Percentiles rank a stretch among this genome's conserved stretches.
phyloP scores from a whole-genome alignment of 2,329 filamentous ascomycete genomes.

The Coniella vitis region DNA sequence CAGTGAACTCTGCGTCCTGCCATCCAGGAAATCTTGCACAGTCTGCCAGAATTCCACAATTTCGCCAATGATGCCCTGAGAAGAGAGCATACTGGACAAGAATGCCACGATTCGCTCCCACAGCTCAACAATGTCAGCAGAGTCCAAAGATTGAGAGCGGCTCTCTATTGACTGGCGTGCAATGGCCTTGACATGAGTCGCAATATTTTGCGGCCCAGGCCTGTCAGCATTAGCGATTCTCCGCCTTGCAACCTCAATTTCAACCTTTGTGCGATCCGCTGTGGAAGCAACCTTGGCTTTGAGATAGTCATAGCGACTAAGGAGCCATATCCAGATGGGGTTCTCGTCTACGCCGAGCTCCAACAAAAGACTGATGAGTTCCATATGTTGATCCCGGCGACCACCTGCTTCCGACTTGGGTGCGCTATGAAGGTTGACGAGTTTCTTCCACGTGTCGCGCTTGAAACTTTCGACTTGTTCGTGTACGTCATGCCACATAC shows the following conservation, averaged over 20 bases:
- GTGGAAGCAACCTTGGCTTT: conserved; percentile 76
- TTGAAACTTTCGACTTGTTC: conserved; percentile 83
- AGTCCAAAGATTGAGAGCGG: conserved; percentile 62
- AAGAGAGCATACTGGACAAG: conserved; percentile 65
- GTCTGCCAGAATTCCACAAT: conserved; percentile 92
- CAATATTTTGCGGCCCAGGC: conserved; percentile 61
- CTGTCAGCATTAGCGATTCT: conserved; percentile 69
- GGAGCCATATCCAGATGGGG: conserved; percentile 92
- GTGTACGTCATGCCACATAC: conserved; percentile 94
- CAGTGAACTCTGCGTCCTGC: conserved; percentile 71
- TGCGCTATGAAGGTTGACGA: conserved; percentile 61
- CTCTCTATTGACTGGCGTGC: conserved; percentile 59
- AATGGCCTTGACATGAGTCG: conserved; percentile 69
- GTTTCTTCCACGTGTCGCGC: conserved; percentile 76
- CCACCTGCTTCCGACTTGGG: conserved; percentile 42
- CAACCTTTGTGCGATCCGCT: conserved; percentile 80
- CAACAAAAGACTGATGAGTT: conserved; percentile 80
- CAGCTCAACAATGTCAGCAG: conserved; percentile 73
- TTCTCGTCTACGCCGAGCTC: conserved; percentile 94
- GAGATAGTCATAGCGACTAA: conserved; percentile 82
- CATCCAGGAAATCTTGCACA: conserved; percentile 81
- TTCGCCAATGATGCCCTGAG: conserved; percentile 78
- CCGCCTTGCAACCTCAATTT: conserved; percentile 85
- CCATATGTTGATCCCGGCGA: conserved; percentile 78
- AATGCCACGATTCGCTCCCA: conserved; percentile 86